A percentile compares a stretch with the other conserved stretches of the same genome.
Conservation (phyloP, 305 asterid species). For the Rubia occidens region DNA sequence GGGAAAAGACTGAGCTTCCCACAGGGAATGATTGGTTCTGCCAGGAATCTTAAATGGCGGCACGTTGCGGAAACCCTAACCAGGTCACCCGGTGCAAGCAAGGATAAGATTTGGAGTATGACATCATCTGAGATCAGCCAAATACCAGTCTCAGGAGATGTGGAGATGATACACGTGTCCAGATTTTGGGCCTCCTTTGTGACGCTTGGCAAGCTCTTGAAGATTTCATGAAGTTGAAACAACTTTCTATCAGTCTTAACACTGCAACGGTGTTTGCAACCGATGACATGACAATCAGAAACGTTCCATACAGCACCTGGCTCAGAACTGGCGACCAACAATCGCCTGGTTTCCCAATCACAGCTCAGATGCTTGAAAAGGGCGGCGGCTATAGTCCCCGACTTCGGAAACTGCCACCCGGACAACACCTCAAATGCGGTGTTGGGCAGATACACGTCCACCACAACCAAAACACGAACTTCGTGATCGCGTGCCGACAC, state of each 20-base stretch:
- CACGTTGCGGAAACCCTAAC: constrained; percentile 64
- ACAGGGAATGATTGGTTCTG: constrained; percentile 82
- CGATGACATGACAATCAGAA: constrained; percentile 64
- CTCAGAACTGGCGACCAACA: constrained; percentile 31
- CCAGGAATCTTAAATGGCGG: constrained; percentile 60
- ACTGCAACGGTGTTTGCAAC: constrained; percentile 53
- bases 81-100: constrained; percentile 58
- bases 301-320: constrained; percentile 50
- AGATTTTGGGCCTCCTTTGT: constrained; percentile 31
- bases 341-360: constrained; percentile 75
- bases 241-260: constrained; percentile 48
- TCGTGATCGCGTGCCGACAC: constrained; percentile 27
- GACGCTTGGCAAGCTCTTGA: constrained; percentile 64
- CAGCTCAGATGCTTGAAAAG: constrained; percentile 79
- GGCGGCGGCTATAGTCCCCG: constrained; percentile 47
- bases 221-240: constrained; percentile 87
- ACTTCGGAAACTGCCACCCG: constrained; percentile 86
- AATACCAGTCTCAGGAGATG: constrained; percentile 46
- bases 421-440: constrained; percentile 37
- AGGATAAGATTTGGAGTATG: constrained; percentile 44
- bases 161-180: constrained; percentile 29
- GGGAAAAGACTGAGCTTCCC: constrained; percentile 87
- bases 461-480: constrained; percentile 54
- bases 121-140: constrained; percentile 73
- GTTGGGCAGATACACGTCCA: constrained; percentile 75